A percentile compares a stretch with the other conserved stretches of the same genome.
Conservation (phyloP, 176 grass and related monocot genomes). For the Juncus inflexus region DNA sequence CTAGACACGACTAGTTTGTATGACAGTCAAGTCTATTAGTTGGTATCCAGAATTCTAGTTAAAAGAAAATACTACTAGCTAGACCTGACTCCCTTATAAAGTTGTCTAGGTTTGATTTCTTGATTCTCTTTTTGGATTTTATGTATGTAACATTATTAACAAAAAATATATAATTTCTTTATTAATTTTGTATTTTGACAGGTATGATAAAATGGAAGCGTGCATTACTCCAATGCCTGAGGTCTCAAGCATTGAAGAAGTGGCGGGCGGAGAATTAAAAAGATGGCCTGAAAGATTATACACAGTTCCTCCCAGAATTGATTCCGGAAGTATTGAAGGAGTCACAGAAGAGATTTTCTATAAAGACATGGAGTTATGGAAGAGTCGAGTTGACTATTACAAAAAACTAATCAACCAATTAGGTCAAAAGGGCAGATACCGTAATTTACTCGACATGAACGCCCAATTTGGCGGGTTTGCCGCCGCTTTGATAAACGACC, state of each 20-base stretch:
- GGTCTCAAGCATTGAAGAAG: slow-evolving; percentile 39
- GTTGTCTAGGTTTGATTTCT: no score
- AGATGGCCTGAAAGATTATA: slow-evolving; percentile 83
- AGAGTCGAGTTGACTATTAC: slow-evolving; percentile 65
- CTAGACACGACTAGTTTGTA: no score
- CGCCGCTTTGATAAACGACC: slow-evolving; percentile 57
- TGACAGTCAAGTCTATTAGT: no score
- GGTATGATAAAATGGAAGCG: slow-evolving; percentile 75
- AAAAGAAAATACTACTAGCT: neutral
- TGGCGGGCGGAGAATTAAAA: slow-evolving; percentile 66
- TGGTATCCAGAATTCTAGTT: no score
- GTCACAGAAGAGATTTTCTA: slow-evolving; percentile 55
- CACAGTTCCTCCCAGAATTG: slow-evolving; percentile 69
- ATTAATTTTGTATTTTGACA: slow-evolving; percentile 16
- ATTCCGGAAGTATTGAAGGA: slow-evolving; percentile 56
- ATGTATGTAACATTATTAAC: neutral
- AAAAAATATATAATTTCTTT: neutral
- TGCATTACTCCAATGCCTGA: slow-evolving; percentile 77
- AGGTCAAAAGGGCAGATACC: slow-evolving; percentile 67
- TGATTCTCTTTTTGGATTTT: neutral
- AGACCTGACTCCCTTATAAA: neutral
- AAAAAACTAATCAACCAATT: slow-evolving; percentile 58
- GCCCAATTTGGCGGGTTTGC: slow-evolving; percentile 70
- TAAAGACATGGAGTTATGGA: slow-evolving; percentile 67
- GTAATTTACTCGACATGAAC: slow-evolving; percentile 96